phyloP scores from a whole-genome alignment of 2,329 filamentous ascomycete species.

The Aspergillus japonicus region DNA sequence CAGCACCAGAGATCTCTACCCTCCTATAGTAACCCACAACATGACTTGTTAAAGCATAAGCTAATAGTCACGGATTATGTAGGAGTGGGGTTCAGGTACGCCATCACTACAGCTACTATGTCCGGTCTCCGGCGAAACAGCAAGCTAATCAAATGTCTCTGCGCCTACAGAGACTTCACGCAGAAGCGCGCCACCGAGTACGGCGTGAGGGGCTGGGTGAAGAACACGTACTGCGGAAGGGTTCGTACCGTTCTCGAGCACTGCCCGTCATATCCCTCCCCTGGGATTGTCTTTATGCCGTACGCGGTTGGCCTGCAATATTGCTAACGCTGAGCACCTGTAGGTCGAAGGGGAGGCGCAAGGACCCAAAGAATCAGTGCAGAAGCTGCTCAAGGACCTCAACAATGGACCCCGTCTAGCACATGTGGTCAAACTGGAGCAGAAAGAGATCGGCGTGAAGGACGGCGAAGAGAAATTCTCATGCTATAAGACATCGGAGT shows the following conservation, averaged over 20 bases:
- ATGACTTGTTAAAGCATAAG: not conserved
- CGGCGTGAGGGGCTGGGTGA: constrained; percentile 50
- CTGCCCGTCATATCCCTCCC: no score
- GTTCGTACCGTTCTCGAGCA: constrained; percentile 27
- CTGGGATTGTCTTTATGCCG: not conserved
- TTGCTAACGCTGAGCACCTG: not conserved
- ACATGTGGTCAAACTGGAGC: constrained; percentile 71
- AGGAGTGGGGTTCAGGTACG: constrained; percentile 38
- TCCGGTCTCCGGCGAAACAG: not conserved
- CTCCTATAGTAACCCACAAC: not conserved
- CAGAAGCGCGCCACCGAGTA: constrained; percentile 44
- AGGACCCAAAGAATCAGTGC: constrained; percentile 63
- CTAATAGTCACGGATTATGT: not conserved
- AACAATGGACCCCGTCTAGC: constrained; percentile 71
- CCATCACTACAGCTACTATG: not conserved
- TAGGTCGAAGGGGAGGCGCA: constrained; percentile 91
- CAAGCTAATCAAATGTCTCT: not conserved
- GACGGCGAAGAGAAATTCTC: constrained; percentile 68
- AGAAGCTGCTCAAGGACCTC: constrained; percentile 71
- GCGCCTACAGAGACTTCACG: constrained; percentile 40
- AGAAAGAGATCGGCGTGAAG: constrained; percentile 63
- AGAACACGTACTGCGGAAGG: constrained; percentile 48
- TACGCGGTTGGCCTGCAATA: no score
- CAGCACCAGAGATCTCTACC: no score
- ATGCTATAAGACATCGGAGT: constrained; percentile 42